Percentiles rank a stretch among this genome's conserved stretches.
Conservation (phyloP, 73 alveolate species). For the Blepharisma stoltei region DNA sequence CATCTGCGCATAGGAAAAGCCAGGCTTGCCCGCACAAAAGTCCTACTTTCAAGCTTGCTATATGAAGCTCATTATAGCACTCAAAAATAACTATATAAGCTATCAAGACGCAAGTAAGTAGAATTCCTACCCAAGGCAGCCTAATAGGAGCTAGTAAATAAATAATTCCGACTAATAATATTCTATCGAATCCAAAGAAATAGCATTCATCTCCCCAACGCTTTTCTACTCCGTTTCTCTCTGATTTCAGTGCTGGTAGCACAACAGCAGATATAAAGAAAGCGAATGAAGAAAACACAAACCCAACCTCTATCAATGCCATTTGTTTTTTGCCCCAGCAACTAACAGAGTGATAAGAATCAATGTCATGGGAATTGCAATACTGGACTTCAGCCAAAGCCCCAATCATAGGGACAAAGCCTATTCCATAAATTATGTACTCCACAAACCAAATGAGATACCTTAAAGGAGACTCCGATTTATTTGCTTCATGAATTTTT, state of each 20-base stretch:
- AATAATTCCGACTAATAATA: conserved; percentile 5
- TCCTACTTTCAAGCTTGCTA: neutral
- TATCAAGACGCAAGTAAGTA: neutral
- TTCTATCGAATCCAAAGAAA: neutral
- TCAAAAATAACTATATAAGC: conserved; percentile 12
- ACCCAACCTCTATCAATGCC: neutral
- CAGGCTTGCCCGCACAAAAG: conserved; percentile 3
- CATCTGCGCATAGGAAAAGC: conserved; percentile 7
- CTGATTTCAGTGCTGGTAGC: neutral
- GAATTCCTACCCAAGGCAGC: neutral
- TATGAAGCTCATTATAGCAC: neutral
- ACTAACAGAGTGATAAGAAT: neutral
- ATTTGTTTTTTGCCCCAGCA: neutral
- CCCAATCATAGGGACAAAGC: neutral
- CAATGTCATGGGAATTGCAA: neutral
- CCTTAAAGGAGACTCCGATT: neutral
- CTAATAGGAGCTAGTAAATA: conserved; percentile 8
- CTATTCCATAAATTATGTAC: neutral
- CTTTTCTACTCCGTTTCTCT: neutral
- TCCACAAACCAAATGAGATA: neutral
- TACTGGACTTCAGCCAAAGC: neutral
- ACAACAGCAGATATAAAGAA: neutral
- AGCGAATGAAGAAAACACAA: neutral
- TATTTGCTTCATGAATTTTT: neutral
- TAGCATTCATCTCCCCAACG: neutral